Conservation (phyloP, 345 rosid genomes). For the Viola odorata region DNA sequence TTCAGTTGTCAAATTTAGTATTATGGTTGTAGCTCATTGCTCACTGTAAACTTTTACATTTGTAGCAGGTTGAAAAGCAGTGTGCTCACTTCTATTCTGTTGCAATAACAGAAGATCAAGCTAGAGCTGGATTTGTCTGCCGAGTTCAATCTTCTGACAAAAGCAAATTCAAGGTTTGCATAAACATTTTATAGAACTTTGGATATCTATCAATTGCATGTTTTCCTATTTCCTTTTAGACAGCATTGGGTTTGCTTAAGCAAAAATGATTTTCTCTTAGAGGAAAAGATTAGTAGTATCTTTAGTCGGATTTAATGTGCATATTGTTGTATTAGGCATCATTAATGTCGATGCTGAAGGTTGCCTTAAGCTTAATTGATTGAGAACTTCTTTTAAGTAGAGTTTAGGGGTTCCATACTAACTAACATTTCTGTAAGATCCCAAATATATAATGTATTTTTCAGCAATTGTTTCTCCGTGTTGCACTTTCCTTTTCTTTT, state of each 20-base stretch:
- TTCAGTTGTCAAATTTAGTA: constrained; percentile 17
- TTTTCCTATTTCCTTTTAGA: neutral
- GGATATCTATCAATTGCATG: neutral
- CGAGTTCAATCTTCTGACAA: constrained; percentile 87
- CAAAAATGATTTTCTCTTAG: neutral
- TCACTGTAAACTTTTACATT: constrained; percentile 20
- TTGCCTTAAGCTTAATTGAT: no score
- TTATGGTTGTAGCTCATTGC: constrained; percentile 16
- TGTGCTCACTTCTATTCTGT: constrained; percentile 96
- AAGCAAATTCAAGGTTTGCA: constrained; percentile 93
- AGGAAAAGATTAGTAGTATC: neutral
- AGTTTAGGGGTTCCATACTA: no score
- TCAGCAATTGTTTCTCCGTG: no score
- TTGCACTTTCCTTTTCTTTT: no score
- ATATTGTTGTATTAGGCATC: no score
- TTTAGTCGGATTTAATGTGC: neutral
- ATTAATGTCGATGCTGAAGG: no score
- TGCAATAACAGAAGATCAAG: constrained; percentile 83
- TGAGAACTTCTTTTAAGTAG: no score
- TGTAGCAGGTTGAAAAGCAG: constrained; percentile 93
- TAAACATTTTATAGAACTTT: neutral
- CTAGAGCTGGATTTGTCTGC: constrained; percentile 78
- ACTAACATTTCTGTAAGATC: no score
- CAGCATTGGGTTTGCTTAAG: neutral
- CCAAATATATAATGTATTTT: no score